phyloP scores from a whole-genome alignment of 2,329 filamentous ascomycete species.

The Arthrobotrys conoides region DNA sequence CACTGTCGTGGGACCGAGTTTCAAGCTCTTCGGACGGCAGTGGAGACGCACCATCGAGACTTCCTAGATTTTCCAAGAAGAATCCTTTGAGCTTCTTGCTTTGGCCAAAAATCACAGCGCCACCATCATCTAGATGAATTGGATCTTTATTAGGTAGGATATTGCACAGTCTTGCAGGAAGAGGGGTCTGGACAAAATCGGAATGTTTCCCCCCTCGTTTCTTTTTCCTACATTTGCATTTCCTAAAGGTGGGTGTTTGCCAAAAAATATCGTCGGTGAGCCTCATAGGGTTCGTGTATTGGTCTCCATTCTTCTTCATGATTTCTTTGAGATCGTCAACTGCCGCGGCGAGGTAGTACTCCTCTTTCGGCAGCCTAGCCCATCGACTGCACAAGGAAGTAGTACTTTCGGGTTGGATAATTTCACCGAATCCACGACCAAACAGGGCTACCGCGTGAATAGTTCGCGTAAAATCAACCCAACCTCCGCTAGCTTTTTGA shows the following conservation, averaged over 20 bases:
- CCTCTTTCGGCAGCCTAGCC: constrained; percentile 63
- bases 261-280: constrained; percentile 61
- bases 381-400: constrained; percentile 63
- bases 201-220: constrained; percentile 12
- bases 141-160: neutral
- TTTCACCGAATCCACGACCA: constrained; percentile 64
- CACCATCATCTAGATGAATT: neutral
- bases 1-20: constrained; percentile 2
- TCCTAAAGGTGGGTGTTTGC: constrained; percentile 31
- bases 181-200: constrained; percentile 18
- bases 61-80: neutral
- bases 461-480: constrained; percentile 63
- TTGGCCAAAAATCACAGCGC: constrained; percentile 33
- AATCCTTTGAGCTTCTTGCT: constrained; percentile 9
- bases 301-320: constrained; percentile 63
- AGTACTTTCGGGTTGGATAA: constrained; percentile 62
- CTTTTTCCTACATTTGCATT: too few species aligned
- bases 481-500: constrained; percentile 47
- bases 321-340: constrained; percentile 64
- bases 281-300: constrained; percentile 56
- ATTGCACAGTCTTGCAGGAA: constrained; percentile 12
- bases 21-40: constrained; percentile 4
- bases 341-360: constrained; percentile 65
- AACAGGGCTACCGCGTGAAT: constrained; percentile 63
- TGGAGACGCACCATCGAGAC: neutral